phyloP scores from a whole-genome alignment of 164 flowering plant species.

The Annona squamosa region DNA sequence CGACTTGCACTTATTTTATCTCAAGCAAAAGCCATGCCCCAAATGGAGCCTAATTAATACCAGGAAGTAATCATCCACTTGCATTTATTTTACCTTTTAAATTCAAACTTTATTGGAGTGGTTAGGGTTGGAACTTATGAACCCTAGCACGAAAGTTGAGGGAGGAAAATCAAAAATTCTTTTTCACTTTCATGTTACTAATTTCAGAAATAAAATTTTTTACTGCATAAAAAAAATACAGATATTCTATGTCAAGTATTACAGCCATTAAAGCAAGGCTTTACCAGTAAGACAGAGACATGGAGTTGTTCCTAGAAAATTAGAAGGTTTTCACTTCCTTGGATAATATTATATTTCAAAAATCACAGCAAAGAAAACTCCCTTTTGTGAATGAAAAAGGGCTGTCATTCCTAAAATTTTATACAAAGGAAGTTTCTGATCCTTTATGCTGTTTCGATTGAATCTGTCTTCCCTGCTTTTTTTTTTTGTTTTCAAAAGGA shows the following conservation, averaged over 20 bases:
- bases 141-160: background rate
- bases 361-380: background rate
- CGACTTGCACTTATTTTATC: no score
- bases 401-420: no score
- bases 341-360: background rate
- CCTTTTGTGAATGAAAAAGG: no score
- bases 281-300: background rate
- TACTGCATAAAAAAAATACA: background rate
- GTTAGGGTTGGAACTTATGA: background rate
- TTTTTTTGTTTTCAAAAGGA: background rate
- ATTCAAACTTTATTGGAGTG: background rate
- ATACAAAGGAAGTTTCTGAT: background rate
- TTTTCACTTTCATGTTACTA: background rate
- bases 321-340: background rate
- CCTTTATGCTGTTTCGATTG: background rate
- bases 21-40: background rate
- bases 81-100: background rate
- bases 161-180: no score
- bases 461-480: background rate
- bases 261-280: background rate
- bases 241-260: background rate
- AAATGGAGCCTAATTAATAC: background rate
- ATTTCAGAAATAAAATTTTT: no score
- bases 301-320: background rate
- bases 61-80: background rate